phyloP scores from a whole-genome alignment of 1,284 basidiomycete genomes.

The Trametes hirsuta region DNA sequence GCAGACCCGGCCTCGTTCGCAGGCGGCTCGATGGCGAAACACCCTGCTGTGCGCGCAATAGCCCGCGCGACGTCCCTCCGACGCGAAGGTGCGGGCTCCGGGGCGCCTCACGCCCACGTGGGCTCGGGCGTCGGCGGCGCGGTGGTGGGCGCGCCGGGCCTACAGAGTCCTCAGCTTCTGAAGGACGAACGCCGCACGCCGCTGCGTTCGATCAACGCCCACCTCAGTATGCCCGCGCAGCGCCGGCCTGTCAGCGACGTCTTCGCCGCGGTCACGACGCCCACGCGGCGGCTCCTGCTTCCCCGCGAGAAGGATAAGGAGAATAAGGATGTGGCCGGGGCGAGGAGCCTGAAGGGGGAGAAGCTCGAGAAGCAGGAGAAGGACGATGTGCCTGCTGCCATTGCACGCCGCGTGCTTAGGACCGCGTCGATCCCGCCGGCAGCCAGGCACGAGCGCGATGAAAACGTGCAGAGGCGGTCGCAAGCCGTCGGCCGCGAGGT shows the following conservation, averaged over 20 bases:
- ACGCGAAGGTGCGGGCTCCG: constrained; percentile 14
- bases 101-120: background rate
- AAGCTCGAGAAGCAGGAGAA: background rate
- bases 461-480: constrained; percentile 15
- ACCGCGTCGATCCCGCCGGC: constrained; percentile 4
- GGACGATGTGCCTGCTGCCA: background rate
- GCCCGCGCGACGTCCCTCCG: constrained; percentile 10
- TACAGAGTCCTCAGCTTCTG: constrained; percentile 6
- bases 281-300: background rate
- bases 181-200: constrained; percentile 22
- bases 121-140: constrained; percentile 16
- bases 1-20: background rate
- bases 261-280: constrained; percentile 12
- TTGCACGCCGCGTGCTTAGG: constrained; percentile 5
- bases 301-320: background rate
- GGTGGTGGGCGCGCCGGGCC: constrained; percentile 17
- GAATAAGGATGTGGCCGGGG: too few species aligned
- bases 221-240: constrained; percentile 27
- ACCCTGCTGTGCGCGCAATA: constrained; percentile 34
- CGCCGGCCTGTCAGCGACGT: constrained; percentile 20
- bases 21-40: constrained; percentile 28
- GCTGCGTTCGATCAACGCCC: constrained; percentile 25
- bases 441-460: constrained; percentile 8
- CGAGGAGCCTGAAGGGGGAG: background rate
- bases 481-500: constrained; percentile 12